Base-by-base conservation (phyloP, 352 stramenopile genomes). In the Pythium periplocum region DNA sequence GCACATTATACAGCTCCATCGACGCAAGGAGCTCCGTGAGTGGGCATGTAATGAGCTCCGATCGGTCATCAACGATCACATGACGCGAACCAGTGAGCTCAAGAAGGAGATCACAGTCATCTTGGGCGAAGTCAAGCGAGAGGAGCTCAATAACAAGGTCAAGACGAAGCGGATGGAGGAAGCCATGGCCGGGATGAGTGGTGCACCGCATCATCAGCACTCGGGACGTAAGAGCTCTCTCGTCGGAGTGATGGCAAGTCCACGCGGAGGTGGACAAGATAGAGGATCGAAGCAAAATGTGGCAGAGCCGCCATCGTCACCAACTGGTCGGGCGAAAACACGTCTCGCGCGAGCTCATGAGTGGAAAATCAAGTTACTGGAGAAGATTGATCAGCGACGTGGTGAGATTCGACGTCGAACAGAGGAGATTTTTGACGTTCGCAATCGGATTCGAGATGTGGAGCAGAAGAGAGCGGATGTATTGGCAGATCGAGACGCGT, bases 361-460 rank as follows among this genome's bases (percentile, higher is more conserved):
- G 26, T 36, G 42, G 34, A 51, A 49, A 1, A 30, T 45, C 5
- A 38, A 56, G 35, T 53, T 69, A 4, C 35, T 47, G 11, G 58
- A 72, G 5, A 59, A 59, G 31, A 64, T 85, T 3, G 59, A 63
- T 30, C n/a, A 69, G 17, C 66, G 55, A 10, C 68, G 70, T 32
- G 49, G 59, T 4, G 51, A 65, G 4, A 55, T 85, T 2, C 63
- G 75, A 30, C 50, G 48, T 17, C 69, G 67, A 3, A 90, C 77
- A 2, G 73, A 86, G 35, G 61, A 73, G 11, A 83, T 90, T 26
- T 90, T 90, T 38, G 67, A 82, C 42, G 67, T 86, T 8, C 75
- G 78, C 6, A 77, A 70, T 34, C 53, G 71, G 9, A 57, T 74
- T 2, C 48, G 69, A 1, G 51, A 64, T 9, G 36, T 86, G 4